A percentile compares a stretch with the other conserved stretches of the same genome.
Conservation (phyloP, 1,284 basidiomycete species). For the Hemileia vastatrix region DNA sequence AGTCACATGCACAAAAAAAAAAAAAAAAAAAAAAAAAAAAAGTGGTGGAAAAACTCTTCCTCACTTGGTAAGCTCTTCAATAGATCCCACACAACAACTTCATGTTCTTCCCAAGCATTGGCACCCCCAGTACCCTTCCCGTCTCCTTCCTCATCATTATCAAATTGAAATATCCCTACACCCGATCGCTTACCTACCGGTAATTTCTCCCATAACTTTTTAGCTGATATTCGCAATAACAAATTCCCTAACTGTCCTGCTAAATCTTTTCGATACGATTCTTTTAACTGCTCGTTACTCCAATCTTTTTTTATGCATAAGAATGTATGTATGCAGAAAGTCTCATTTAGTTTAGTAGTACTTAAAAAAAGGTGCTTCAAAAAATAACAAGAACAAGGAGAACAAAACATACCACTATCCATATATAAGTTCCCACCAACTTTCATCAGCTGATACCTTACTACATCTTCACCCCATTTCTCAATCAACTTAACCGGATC, state of each 20-base stretch:
- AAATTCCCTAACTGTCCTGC: conserved; percentile 43
- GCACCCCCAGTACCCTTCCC: too few relatives aligned
- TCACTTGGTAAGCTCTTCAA: too few relatives aligned
- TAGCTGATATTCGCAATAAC: conserved; percentile 28
- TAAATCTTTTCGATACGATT: conserved; percentile 35
- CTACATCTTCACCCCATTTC: conserved; percentile 34
- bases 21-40: too few relatives aligned
- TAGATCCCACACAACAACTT: too few relatives aligned
- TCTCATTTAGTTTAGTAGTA: too few relatives aligned
- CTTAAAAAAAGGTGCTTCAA: too few relatives aligned
- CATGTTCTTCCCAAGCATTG: too few relatives aligned
- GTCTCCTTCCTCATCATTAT: too few relatives aligned
- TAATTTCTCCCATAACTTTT: conserved; percentile 14
- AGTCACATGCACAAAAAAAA: too few relatives aligned
- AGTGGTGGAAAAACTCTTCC: too few relatives aligned
- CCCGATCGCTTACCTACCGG: conserved; percentile 11
- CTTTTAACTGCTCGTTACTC: conserved; percentile 13
- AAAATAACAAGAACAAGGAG: too few relatives aligned
- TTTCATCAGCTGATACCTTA: conserved; percentile 41
- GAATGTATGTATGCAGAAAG: too few relatives aligned
- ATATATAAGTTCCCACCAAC: conserved; percentile 38
- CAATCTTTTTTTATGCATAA: conserved; percentile 10
- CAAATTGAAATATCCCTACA: conserved; percentile 10
- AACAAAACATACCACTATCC: conserved; percentile 35
- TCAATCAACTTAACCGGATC: conserved; percentile 40